A percentile compares a stretch with the other conserved stretches of the same genome.
Evolutionary conservation across 2,329 filamentous ascomycete species (phyloP).

Genomic region (Rutstroemia sydowiana): DNA sequence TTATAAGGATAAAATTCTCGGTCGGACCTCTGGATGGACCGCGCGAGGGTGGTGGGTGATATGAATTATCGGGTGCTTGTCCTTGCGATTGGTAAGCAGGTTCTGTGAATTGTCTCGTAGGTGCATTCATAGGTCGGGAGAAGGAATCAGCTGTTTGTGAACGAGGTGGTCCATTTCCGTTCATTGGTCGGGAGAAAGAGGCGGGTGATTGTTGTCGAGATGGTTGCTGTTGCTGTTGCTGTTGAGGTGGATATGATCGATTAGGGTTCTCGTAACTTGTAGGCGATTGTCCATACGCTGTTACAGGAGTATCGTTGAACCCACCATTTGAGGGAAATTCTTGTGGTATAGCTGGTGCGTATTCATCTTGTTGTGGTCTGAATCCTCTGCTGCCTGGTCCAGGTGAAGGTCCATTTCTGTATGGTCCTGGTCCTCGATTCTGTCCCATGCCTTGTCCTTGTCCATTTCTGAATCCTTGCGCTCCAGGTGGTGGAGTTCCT

Average conservation of each 20-base stretch:
- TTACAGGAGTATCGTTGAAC: slow-evolving; percentile 6
- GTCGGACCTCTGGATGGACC: slow-evolving; percentile 10
- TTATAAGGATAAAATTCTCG: too few species aligned
- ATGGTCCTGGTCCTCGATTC: slow-evolving; percentile 9
- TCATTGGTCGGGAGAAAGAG: slow-evolving; percentile 11
- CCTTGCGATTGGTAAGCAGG: slow-evolving; percentile 7
- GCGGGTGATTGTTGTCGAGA: slow-evolving; percentile 22
- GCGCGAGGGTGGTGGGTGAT: not conserved
- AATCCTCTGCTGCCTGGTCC: slow-evolving; percentile 14
- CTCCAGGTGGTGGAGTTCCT: not conserved
- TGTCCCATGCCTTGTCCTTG: slow-evolving; percentile 9
- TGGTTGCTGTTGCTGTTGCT: too few species aligned
- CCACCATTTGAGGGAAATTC: slow-evolving; percentile 16
- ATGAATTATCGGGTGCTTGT: not conserved
- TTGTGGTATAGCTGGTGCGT: slow-evolving; percentile 12
- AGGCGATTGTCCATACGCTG: slow-evolving; percentile 8
- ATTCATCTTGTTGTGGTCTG: slow-evolving; percentile 1
- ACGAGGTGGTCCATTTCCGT: slow-evolving; percentile 17
- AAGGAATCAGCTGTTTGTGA: slow-evolving; percentile 22
- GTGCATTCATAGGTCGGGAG: slow-evolving; percentile 8
- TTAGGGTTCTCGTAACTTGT: slow-evolving; percentile 12
- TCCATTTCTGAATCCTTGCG: not conserved
- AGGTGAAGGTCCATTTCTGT: slow-evolving; percentile 9
- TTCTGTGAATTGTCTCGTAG: not conserved
- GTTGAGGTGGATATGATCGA: slow-evolving; percentile 16